Base-by-base conservation (phyloP, 768 basidiomycete species). In the Pleurotus ostreatus region DNA sequence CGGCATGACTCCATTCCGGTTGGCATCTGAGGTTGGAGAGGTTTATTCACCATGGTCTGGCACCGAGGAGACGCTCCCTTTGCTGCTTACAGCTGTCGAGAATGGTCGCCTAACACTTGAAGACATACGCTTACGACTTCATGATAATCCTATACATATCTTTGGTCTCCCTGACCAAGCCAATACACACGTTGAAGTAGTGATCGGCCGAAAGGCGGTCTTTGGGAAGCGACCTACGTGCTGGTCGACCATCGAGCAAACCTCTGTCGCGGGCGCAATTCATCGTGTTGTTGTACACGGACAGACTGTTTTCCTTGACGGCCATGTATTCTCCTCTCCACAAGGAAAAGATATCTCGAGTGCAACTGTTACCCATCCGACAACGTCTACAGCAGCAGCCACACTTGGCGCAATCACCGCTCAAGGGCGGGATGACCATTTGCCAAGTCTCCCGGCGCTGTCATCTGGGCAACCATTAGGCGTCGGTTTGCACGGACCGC, bases 241-340 rank as follows among this genome's bases (percentile, higher is more conserved):
- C 49, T 99, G 96, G 96, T 96, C 96, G 13, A 94, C 96, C 5
- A 71, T 98, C 39, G 79, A 84, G 13, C 79, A 81, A 20, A 78
- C 67, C 13, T 68, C 74, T 0, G 77, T 92, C 16, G 73, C 83
- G 2, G 95, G 93, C 40, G 79, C 84, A 26, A 82, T 98, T 34
- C 94, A 98, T 70, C 82, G 97, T 57, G 95, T 99, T 22, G 83
- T 95, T 52, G 77, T 98, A 51, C 88, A 97, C 62, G 90, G 89
- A 2, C 85, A 92, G 64, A 98, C 95, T 0, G 82, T 86, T 47
- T 92, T 87, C 78, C 76, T 99, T 20, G 97, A 99, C 62, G 96
- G 97, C 7, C 74, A 77, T 2, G 73, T 90, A 57, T 83, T 83
- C 63, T 70, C 79, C 40, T 64, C 77, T 41, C 75, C 84, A 30